Evolutionary conservation across 257 asterid genomes (phyloP), one percentile per base, ranked within the genome.

Genomic region (Solanum chaucha): DNA sequence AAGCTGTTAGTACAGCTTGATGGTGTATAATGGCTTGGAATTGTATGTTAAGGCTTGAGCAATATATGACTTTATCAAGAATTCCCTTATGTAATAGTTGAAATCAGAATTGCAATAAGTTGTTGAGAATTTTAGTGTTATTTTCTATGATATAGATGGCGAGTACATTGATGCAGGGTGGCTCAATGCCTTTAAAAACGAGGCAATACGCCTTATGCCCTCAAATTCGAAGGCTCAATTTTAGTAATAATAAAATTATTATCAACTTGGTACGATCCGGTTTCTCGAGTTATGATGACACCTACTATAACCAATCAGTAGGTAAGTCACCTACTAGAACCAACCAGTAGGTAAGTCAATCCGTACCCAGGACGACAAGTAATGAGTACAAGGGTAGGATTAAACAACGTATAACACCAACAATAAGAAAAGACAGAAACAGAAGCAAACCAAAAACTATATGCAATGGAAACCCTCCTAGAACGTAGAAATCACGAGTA

Each of bases 1-100:
- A 65, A 36, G 86, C 86, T 64, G 86, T 64, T 84, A 51, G 64
- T 70, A 84, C 87, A 40, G 65, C 87, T 85, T 85, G 44, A 85
- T 67, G 6, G 3, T 81, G 68, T 81, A 64, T 81, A 17, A 48
- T 81, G 85, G 28, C 44, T 24, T 81, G 68, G 68, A 81, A 81
- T 5, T 81, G 85, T 81, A 81, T 81, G 68, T 81, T 48, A 48
- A 30, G 85, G 85, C 68, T 81, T 15, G 85, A 48, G 44, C 30
- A 48, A 48, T 81, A 28, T 30, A 30, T 32, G 68, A 81, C 44
- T 28, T 81, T 48, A 28, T 81, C 30, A 81, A 81, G 11, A 28
- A 15, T 28, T 48, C 85, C 38, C 19, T 0, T 48, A 38, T 80
- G 68, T 81, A 28, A 48, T 48, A 81, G 40, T 81, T 81, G 7